Evolutionary conservation across 129 eudicot genomes (phyloP), one percentile per base, ranked within the genome.

Genomic region (Gnaphalium uliginosum): DNA sequence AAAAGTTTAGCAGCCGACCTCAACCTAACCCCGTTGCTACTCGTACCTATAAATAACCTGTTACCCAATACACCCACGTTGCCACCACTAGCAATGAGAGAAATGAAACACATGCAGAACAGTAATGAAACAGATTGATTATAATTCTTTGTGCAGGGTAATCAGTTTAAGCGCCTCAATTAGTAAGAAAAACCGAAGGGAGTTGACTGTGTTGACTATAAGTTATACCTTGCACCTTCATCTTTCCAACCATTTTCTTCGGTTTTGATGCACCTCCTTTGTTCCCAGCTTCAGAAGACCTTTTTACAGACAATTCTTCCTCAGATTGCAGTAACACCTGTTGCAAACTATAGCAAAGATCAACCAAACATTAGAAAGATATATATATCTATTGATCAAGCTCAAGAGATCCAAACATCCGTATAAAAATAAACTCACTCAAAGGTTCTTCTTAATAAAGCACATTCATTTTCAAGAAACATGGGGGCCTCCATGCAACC

Each of bases 191-290:
- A 8, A 37, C 9, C 2, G 0, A 37, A 37, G 46, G 2, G 11
- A 37, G 46, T 13, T 37, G 2, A 37, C 46, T 61, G 70, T 60
- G 54, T 46, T 17, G 65, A 70, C 60, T 41, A 67, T 0, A 41
- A 43, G n/a, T 66, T n/a, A 51, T 84, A 91, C 95, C 97, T 91
- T 91, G 95, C 59, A 91, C 95, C 83, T 91, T 91, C 95, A 91
- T 91, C 78, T 86, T 91, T 71, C 97, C 97, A 61, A 91, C 89
- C 87, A 86, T 86, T 78, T 91, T 88, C 87, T 91, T 91, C 2
- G 95, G 92, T 78, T 91, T 91, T 26, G 85, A 72, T 18, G 86
- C 78, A 64, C 81, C 65, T 69, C 86, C 92, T 50, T 91, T 92
- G 22, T 73, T 76, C 53, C 86, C 79, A 72, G 59, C 77, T 77